Base-by-base conservation (phyloP, 2,329 filamentous ascomycete species). In the Capronia epimyces region DNA sequence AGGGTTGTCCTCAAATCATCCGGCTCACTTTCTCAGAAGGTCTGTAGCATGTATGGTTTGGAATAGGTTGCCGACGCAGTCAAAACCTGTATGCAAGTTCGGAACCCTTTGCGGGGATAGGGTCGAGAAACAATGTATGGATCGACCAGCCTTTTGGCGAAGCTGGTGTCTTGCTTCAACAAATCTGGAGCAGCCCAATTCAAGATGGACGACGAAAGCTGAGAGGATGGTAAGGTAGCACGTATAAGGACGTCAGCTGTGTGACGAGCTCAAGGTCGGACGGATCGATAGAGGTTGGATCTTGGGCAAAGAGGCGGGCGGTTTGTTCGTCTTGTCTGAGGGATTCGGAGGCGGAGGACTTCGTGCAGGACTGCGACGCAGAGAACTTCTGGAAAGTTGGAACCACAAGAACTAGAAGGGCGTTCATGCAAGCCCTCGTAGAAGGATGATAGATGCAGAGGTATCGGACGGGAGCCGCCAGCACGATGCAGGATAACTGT, bases 1-100 rank as follows among this genome's bases (percentile, higher is more conserved):
- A 39, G 18, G n/a, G 32, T 36, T 29, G 41, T 49, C 32, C 43
- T 54, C 49, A 57, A 41, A 45, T 36, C 55, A 57, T 55, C 31
- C 51, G 48, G 42, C 24, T 42, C 22, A 52, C 36, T 15, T 12
- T 36, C 34, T 25, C 40, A 42, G 32, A 37, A 16, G 3, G 12
- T 16, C 10, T 41, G 36, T 40, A 22, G 16, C 21, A 48, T 40
- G 29, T 21, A 21, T 21, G 29, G 10, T 48, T 52, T 39, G 42
- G 36, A 47, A 53, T 50, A 31, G 18, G 39, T 32, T 49, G 50
- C 31, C 25, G 52, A 22, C 20, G 37, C 42, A 18, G 43, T 40
- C 45, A 24, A 31, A 20, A 39, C 29, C 6, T 18, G 45, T 21
- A n/a, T 31, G 25, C 6, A 32, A 6, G 36, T 46, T 20, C 13